Conservation (phyloP, 768 basidiomycete species). For the Tulasnella sp. region DNA sequence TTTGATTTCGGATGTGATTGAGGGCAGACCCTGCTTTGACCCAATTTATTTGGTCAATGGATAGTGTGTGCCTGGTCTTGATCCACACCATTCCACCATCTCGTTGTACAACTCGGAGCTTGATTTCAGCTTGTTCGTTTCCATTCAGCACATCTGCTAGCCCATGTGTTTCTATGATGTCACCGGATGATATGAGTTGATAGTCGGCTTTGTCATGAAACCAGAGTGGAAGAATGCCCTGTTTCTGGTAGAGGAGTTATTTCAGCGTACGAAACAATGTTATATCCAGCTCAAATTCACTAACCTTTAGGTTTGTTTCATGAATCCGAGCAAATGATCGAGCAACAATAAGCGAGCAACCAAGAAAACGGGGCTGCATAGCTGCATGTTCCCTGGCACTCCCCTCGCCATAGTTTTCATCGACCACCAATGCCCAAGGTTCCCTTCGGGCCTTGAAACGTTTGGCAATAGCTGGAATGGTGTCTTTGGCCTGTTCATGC, state of each 20-base stretch:
- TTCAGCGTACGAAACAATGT: not conserved
- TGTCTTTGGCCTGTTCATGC: conserved; percentile 42
- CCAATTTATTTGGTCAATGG: conserved; percentile 82
- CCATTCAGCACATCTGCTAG: conserved; percentile 49
- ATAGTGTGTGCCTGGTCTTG: conserved; percentile 77
- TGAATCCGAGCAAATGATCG: conserved; percentile 96
- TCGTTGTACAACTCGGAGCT: conserved; percentile 51
- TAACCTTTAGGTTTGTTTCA: conserved; percentile 89
- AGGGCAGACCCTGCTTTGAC: conserved; percentile 76
- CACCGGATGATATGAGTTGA: conserved; percentile 64
- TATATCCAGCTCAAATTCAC: conserved; percentile 17
- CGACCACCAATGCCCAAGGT: conserved; percentile 89
- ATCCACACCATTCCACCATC: conserved; percentile 54
- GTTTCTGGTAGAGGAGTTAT: conserved; percentile 49
- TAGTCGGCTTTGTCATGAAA: conserved; percentile 82
- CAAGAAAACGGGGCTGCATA: conserved; percentile 83
- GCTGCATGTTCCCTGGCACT: conserved; percentile 97
- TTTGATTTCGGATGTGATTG: conserved; percentile 56
- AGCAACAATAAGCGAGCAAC: conserved; percentile 77
- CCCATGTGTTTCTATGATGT: conserved; percentile 73
- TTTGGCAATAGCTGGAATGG: conserved; percentile 86
- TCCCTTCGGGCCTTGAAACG: conserved; percentile 67
- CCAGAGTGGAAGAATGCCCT: conserved; percentile 95
- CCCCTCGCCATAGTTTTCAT: conserved; percentile 97
- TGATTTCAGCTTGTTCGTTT: conserved; percentile 29